Evolutionary conservation across 345 rosid genomes (phyloP).

Genomic region (Citrus trifoliata): DNA sequence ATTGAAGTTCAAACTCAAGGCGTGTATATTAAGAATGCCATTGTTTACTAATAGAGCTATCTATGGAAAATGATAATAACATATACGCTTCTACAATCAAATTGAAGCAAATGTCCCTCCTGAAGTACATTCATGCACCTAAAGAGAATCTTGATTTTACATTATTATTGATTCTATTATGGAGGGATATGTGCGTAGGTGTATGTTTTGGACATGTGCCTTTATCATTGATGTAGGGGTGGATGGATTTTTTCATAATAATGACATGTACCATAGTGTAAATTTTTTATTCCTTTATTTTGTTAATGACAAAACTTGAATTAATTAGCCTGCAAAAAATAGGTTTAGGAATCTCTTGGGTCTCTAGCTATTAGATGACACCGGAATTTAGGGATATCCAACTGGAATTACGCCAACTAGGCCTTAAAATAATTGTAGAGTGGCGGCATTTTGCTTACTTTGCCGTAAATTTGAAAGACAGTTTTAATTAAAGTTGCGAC

Average conservation of each 20-base stretch:
- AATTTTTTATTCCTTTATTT: neutral
- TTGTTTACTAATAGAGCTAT: no score
- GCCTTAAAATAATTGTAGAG: neutral
- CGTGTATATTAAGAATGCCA: no score
- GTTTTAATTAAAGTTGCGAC: neutral
- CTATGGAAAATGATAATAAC: no score
- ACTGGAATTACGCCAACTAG: neutral
- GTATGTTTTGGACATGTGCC: neutral
- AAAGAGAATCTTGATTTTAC: no score
- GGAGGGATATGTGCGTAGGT: neutral
- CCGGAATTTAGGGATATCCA: constrained; percentile 30
- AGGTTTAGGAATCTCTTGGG: constrained; percentile 13
- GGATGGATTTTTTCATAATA: neutral
- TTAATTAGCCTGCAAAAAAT: neutral
- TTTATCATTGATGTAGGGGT: neutral
- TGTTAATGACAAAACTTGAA: neutral
- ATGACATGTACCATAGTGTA: neutral
- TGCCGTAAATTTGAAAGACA: neutral
- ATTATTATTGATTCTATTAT: no score
- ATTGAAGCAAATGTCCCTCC: no score
- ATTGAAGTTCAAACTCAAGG: no score
- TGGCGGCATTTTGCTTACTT: neutral
- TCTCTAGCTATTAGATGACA: constrained; percentile 13
- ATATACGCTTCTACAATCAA: no score
- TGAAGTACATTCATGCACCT: no score